Conservation (phyloP, 805 yeast species). For the Cyberlindnera saturnus region DNA sequence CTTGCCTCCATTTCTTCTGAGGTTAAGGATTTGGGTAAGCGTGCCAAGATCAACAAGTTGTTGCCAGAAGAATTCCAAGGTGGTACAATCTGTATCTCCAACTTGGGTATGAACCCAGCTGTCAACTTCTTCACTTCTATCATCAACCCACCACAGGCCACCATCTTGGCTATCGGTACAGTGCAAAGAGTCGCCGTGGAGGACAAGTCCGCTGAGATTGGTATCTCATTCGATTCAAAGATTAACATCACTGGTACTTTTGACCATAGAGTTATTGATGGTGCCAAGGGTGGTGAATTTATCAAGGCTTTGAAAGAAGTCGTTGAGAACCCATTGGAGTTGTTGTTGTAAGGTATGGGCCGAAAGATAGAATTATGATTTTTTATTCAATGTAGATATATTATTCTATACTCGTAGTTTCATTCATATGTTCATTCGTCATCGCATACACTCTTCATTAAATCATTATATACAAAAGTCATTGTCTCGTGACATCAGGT, state of each 20-base stretch:
- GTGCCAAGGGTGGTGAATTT: conserved; percentile 97
- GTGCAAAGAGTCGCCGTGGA: conserved; percentile 89
- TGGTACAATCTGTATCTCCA: conserved; percentile 97
- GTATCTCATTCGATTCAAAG: conserved; percentile 87
- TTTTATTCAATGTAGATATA: no score
- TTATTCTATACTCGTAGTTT: no score
- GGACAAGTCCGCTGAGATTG: conserved; percentile 84
- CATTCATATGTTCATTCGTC: no score
- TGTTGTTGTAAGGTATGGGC: conserved; percentile 53
- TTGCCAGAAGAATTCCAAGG: conserved; percentile 98
- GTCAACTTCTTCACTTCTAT: conserved; percentile 91
- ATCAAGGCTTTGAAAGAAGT: conserved; percentile 87
- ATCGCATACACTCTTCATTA: no score
- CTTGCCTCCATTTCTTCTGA: conserved; percentile 73
- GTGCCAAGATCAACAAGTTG: conserved; percentile 92
- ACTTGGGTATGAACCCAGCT: conserved; percentile 98
- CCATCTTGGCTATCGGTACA: conserved; percentile 93
- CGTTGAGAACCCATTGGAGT: conserved; percentile 93
- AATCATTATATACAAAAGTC: neutral
- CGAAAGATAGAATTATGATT: no score
- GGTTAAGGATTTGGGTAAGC: conserved; percentile 89
- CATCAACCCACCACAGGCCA: conserved; percentile 95
- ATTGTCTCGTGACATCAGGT: conserved; percentile 63
- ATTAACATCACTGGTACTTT: conserved; percentile 93
- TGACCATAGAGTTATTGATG: conserved; percentile 96